A percentile compares a stretch with the other conserved stretches of the same genome.
These are phyloP conservation scores for Fagopyrum homotropicum DNA, from an alignment of 148 eudicot genomes.

Conservation along the genomic window DNA sequence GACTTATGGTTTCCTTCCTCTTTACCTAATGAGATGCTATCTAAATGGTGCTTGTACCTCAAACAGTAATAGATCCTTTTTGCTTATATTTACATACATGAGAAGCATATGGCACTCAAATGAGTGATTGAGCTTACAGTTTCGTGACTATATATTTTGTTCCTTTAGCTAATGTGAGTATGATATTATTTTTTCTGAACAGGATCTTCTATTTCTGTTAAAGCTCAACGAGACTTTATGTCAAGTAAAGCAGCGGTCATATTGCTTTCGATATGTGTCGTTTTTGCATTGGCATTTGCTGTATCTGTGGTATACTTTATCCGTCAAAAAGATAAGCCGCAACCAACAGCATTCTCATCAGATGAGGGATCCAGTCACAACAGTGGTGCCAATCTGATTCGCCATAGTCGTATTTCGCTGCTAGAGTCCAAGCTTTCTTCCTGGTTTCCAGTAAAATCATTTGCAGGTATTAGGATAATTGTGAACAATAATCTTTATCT, in stretches of 20 bases:
- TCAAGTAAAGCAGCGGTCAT: conserved; percentile 44
- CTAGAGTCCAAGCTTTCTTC: conserved; percentile 25
- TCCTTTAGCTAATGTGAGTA: not conserved
- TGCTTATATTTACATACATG: not conserved
- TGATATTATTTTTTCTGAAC: conserved; percentile 19
- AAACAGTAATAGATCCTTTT: not conserved
- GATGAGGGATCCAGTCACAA: conserved; percentile 55
- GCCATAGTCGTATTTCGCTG: conserved; percentile 35
- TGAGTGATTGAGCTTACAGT: not conserved
- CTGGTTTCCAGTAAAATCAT: conserved; percentile 24
- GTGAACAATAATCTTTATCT: not conserved
- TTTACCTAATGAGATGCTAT: not conserved
- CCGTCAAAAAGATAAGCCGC: conserved; percentile 35
- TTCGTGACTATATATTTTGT: not conserved
- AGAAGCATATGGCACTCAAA: not conserved
- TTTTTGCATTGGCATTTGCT: conserved; percentile 46
- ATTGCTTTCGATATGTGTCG: conserved; percentile 45
- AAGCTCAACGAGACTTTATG: conserved; percentile 35
- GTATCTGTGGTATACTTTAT: conserved; percentile 44
- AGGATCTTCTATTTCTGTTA: conserved; percentile 39
- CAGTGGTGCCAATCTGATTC: conserved; percentile 59
- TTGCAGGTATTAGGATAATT: conserved; percentile 35
- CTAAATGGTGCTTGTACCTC: not conserved
- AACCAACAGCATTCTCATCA: conserved; percentile 32
- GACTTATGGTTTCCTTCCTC: not conserved